These are phyloP conservation scores for Aspergillus jensenii DNA, from an alignment of 2,329 filamentous ascomycete genomes.

Conservation along the genomic window DNA sequence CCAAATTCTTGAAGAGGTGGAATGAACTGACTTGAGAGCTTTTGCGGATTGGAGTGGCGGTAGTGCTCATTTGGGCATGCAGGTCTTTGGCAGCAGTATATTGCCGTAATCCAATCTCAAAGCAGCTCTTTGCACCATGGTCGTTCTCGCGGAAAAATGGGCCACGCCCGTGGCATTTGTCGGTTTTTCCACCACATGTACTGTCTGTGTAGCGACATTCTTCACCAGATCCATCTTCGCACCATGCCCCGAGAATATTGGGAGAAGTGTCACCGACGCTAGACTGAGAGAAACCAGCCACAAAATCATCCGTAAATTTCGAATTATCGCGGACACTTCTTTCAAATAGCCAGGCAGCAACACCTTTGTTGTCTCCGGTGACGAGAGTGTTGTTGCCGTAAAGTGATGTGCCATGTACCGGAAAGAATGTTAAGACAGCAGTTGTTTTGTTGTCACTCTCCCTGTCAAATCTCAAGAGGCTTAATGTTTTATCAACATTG, in stretches of 20 bases:
- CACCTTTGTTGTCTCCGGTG: conserved; percentile 95
- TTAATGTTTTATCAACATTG: conserved; percentile 74
- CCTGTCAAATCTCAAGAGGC: conserved; percentile 74
- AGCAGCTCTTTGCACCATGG: conserved; percentile 49
- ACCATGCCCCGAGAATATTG: conserved; percentile 83
- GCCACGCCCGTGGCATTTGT: conserved; percentile 47
- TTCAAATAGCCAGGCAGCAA: conserved; percentile 83
- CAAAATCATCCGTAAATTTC: conserved; percentile 65
- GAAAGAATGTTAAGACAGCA: conserved; percentile 85
- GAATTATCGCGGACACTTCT: conserved; percentile 59
- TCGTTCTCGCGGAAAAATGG: conserved; percentile 47
- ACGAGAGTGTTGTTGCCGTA: conserved; percentile 88
- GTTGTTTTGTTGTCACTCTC: conserved; percentile 73
- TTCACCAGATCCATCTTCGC: conserved; percentile 75
- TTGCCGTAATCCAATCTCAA: conserved; percentile 50
- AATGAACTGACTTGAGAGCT: conserved; percentile 73
- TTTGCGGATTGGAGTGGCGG: conserved; percentile 45
- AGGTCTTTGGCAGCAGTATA: conserved; percentile 47
- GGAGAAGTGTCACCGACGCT: conserved; percentile 90
- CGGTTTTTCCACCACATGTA: conserved; percentile 62
- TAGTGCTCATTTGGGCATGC: conserved; percentile 55
- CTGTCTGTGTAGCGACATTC: conserved; percentile 65
- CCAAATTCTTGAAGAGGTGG: conserved; percentile 83
- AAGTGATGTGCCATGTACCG: conserved; percentile 88
- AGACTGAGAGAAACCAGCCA: conserved; percentile 89